These are phyloP conservation scores for Macaranga tanarius DNA, from an alignment of 441 rosid species.

Conservation along the genomic window DNA sequence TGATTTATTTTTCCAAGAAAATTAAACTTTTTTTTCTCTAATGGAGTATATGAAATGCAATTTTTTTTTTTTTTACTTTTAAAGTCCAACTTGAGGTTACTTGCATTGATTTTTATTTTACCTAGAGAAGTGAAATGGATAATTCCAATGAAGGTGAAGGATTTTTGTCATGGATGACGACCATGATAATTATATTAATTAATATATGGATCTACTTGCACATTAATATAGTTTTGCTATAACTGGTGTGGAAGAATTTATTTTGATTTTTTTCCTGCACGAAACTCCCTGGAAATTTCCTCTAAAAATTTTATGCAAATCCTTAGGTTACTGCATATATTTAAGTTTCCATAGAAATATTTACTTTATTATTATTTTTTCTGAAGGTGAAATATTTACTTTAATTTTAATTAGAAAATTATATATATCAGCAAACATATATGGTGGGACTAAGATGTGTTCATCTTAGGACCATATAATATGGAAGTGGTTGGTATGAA, in stretches of 20 bases:
- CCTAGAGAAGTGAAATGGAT: not conserved
- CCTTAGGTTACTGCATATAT: too few relatives aligned
- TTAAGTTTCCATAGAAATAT: too few relatives aligned
- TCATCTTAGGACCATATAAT: too few relatives aligned
- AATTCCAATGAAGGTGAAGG: not conserved
- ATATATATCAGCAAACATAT: too few relatives aligned
- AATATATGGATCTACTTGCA: not conserved
- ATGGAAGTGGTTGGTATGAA: not conserved
- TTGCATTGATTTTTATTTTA: not conserved
- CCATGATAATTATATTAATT: not conserved
- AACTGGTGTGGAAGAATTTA: too few relatives aligned
- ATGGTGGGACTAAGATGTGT: not conserved
- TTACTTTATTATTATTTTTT: too few relatives aligned
- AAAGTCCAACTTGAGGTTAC: too few relatives aligned
- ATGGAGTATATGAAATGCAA: too few relatives aligned
- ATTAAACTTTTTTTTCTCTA: too few relatives aligned
- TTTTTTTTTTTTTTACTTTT: not conserved
- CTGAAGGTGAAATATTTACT: too few relatives aligned
- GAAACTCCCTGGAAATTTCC: not conserved
- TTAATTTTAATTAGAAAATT: too few relatives aligned
- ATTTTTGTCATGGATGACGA: constrained; percentile 13
- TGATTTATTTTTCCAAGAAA: not conserved
- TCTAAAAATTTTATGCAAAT: not conserved
- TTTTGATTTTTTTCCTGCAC: not conserved
- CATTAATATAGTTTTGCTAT: not conserved